Evolutionary conservation across 768 basidiomycete species (phyloP).

Genomic region (Basidioascus undulatus): DNA sequence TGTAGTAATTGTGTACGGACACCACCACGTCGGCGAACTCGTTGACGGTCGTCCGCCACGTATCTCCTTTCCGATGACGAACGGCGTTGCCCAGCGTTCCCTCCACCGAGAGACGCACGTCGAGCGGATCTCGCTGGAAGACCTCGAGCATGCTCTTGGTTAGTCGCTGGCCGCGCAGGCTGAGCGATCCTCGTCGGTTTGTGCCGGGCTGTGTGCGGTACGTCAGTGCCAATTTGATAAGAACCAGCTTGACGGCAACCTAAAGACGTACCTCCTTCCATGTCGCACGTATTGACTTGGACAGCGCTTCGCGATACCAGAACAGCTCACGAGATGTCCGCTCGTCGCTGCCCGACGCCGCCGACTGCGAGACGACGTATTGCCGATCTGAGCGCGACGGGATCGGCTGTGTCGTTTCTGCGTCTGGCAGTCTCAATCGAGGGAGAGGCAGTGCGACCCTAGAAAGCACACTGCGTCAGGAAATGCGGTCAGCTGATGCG

Average conservation of each 20-base stretch:
- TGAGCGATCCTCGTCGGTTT: constrained; percentile 46
- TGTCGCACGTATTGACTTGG: constrained; percentile 37
- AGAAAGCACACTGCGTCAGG: not conserved
- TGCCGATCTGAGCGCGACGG: constrained; percentile 72
- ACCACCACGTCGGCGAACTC: no score
- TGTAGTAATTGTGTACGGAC: no score
- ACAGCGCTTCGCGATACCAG: constrained; percentile 83
- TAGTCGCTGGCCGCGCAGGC: constrained; percentile 52
- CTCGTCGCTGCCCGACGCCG: constrained; percentile 35
- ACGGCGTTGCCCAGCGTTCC: no score
- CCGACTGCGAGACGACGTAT: constrained; percentile 54
- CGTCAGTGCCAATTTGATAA: not conserved
- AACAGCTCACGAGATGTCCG: constrained; percentile 72
- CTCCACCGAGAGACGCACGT: no score
- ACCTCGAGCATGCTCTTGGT: constrained; percentile 55
- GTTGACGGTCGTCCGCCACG: no score
- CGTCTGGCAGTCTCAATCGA: constrained; percentile 30
- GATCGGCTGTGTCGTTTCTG: constrained; percentile 37
- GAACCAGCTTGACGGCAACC: not conserved
- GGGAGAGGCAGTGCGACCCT: not conserved
- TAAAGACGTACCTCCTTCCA: constrained; percentile 66
- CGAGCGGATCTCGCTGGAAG: no score
- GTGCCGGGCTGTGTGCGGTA: constrained; percentile 39
- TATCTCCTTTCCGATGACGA: no score
- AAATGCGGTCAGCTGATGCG: constrained; percentile 22